Percentiles rank a stretch among this genome's conserved stretches.
Evolutionary conservation across 306 rosid genomes (phyloP).

Genomic region (Vicia villosa): DNA sequence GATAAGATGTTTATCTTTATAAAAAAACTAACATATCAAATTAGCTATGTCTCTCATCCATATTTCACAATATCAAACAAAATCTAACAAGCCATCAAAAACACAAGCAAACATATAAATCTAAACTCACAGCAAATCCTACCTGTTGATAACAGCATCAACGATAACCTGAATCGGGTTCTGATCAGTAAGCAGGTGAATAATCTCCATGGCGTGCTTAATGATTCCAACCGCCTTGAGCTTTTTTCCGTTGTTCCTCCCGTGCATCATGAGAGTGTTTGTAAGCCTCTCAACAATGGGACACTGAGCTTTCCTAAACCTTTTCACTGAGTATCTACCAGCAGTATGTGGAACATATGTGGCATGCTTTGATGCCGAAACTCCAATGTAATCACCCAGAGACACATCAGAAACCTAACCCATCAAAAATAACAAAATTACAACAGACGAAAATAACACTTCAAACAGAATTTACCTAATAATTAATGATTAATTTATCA

Average conservation of each 20-base stretch:
- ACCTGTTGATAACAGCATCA: constrained; percentile 71
- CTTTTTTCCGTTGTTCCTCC: constrained; percentile 68
- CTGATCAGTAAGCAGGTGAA: constrained; percentile 60
- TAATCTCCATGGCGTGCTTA: constrained; percentile 66
- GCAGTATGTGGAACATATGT: constrained; percentile 74
- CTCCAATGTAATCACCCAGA: constrained; percentile 59
- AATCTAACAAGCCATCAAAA: background rate
- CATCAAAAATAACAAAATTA: background rate
- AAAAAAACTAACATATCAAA: too few species aligned
- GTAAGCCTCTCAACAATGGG: constrained; percentile 73
- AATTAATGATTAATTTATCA: too few species aligned
- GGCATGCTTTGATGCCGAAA: constrained; percentile 51
- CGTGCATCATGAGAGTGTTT: constrained; percentile 72
- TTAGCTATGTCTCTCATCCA: background rate
- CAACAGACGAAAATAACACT: too few species aligned
- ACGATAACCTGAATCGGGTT: constrained; percentile 66
- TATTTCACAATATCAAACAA: too few species aligned
- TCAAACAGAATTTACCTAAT: too few species aligned
- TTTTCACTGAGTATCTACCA: constrained; percentile 59
- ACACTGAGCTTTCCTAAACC: constrained; percentile 69
- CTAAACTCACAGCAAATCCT: background rate
- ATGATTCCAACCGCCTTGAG: constrained; percentile 60
- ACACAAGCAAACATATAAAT: background rate
- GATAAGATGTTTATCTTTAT: too few species aligned
- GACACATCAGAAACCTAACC: constrained; percentile 46